Percentiles rank a stretch among this genome's conserved stretches.
Evolutionary conservation across 2,329 filamentous ascomycete species (phyloP).

Genomic region (Stylonectria norvegica): DNA sequence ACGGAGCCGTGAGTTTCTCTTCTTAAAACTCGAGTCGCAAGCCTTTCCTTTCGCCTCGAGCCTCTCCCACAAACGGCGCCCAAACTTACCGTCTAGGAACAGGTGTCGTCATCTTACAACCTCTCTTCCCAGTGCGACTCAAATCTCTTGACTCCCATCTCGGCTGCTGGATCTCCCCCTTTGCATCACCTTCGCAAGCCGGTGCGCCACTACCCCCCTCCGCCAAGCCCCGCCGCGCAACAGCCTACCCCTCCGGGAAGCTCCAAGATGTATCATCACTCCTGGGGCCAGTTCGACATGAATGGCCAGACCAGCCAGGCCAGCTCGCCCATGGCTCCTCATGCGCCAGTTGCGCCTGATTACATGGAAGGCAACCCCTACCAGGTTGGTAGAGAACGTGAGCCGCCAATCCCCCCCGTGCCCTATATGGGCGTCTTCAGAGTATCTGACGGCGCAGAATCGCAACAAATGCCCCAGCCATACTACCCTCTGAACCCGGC

Average conservation of each 20-base stretch:
- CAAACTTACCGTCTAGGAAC: constrained; percentile 7
- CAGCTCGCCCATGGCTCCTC: constrained; percentile 44
- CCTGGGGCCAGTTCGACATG: constrained; percentile 40
- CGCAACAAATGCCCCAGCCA: constrained; percentile 22
- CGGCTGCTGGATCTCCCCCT: constrained; percentile 46
- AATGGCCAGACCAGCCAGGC: constrained; percentile 40
- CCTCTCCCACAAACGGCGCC: background rate
- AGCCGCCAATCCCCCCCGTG: constrained; percentile 33
- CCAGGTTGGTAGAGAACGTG: constrained; percentile 37
- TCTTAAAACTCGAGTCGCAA: background rate
- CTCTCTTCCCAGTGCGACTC: constrained; percentile 39
- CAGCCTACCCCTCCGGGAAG: constrained; percentile 48
- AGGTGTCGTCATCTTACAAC: constrained; percentile 31
- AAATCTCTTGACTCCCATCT: constrained; percentile 50
- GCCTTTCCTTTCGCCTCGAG: constrained; percentile 1
- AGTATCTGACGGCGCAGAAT: constrained; percentile 32
- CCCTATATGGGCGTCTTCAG: constrained; percentile 37
- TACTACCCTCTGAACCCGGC: constrained; percentile 31
- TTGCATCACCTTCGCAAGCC: constrained; percentile 43
- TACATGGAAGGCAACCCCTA: constrained; percentile 34
- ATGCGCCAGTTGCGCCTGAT: constrained; percentile 33
- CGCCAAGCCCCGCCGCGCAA: constrained; percentile 37
- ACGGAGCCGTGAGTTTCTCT: constrained; percentile 30
- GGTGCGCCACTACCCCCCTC: constrained; percentile 38
- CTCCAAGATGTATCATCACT: constrained; percentile 44